Percentiles rank a stretch among this genome's conserved stretches.
These are phyloP conservation scores for Penicillium paneum DNA, from an alignment of 2,329 filamentous ascomycete species.

Conservation along the genomic window DNA sequence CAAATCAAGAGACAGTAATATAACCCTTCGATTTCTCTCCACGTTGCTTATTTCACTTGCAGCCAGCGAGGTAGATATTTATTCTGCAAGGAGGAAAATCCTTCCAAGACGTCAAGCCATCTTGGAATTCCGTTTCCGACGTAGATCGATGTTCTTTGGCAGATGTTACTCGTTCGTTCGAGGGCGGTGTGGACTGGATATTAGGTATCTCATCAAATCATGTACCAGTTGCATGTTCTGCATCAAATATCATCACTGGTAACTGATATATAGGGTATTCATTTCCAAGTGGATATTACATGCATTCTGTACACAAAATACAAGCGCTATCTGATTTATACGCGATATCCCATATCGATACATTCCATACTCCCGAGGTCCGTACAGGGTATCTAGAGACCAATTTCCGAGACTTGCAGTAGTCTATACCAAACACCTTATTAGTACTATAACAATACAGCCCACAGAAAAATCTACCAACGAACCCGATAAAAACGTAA, in stretches of 20 bases:
- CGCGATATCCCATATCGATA: conserved; percentile 2
- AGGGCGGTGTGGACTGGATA: not conserved
- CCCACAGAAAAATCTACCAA: not conserved
- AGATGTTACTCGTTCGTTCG: not conserved
- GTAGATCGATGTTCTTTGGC: not conserved
- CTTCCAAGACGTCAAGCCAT: not conserved
- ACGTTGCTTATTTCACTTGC: conserved; percentile 6
- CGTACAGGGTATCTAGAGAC: not conserved
- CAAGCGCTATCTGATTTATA: not conserved
- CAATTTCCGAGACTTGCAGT: conserved; percentile 9
- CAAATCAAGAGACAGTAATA: not conserved
- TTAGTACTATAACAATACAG: conserved; percentile 7
- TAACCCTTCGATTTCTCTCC: not conserved
- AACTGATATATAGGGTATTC: not conserved
- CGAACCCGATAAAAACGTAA: not conserved
- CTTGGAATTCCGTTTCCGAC: not conserved
- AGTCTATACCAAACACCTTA: conserved; percentile 3
- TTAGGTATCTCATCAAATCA: not conserved
- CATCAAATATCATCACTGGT: not conserved
- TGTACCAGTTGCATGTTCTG: conserved; percentile 1
- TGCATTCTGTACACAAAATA: not conserved
- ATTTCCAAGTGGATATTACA: not conserved
- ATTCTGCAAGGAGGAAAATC: conserved; percentile 14
- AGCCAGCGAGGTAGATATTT: not conserved
- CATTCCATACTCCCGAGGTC: not conserved